phyloP scores from a whole-genome alignment of 75 land plant genomes.

The Cupressus sempervirens region DNA sequence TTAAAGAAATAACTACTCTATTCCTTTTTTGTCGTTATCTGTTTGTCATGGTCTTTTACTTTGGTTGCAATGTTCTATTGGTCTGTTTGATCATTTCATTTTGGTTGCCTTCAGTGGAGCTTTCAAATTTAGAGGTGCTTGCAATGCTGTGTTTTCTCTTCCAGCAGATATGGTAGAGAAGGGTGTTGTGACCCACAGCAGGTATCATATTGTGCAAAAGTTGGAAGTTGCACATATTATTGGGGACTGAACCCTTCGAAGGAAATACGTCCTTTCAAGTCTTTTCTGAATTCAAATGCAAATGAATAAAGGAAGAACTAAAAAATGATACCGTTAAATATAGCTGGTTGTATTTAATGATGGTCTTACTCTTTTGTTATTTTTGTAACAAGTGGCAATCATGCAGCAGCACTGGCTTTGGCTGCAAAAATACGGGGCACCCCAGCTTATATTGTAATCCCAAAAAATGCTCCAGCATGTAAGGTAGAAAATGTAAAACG shows the following conservation, averaged over 20 bases:
- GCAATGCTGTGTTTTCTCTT: constrained; percentile 88
- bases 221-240: neutral
- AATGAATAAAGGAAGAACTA: constrained; percentile 2
- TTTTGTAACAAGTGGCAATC: constrained; percentile 67
- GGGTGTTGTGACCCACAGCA: constrained; percentile 97
- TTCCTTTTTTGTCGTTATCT: neutral
- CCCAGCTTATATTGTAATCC: constrained; percentile 77
- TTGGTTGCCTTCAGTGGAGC: constrained; percentile 61
- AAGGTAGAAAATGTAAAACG: constrained; percentile 90
- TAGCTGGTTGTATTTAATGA: neutral
- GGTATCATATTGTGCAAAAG: constrained; percentile 31
- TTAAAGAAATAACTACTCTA: neutral
- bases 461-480: constrained; percentile 80
- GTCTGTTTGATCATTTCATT: constrained; percentile 10
- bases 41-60: neutral
- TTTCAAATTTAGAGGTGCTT: constrained; percentile 94
- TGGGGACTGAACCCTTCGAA: neutral
- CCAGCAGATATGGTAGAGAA: constrained; percentile 56
- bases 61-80: neutral
- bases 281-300: neutral
- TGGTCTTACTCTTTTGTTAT: constrained; percentile 6
- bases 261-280: neutral
- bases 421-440: constrained; percentile 84
- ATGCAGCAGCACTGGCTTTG: constrained; percentile 93
- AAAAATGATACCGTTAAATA: neutral